Base-by-base conservation (phyloP, 208 protist species). In the Acanthamoeba sp. region DNA sequence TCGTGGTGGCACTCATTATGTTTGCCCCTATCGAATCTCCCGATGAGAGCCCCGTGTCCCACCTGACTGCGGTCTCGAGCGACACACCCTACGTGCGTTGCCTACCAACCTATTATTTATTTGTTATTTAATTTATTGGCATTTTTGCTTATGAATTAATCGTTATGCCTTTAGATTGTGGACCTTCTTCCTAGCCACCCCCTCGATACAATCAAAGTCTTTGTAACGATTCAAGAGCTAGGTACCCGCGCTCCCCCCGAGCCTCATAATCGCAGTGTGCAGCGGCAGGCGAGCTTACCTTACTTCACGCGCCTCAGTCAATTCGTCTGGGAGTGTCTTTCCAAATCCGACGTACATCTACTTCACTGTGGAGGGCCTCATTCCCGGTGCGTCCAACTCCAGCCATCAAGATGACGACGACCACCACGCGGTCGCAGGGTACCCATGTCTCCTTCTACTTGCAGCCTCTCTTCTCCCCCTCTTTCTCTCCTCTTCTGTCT, bases 161-260 rank as follows among this genome's bases (percentile, higher is more conserved):
- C 62, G 62, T 10, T n/a, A n/a, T 69, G 9, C 62, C 22, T 24
- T 1, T 2, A 80, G 71, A 50, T 80, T 24, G 71, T 80, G 1
- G 71, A 80, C 27, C 71, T 80, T 40, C 36, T 80, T n/a, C 71
- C 71, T 16, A 80, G 71, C 36, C 71, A 80, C 48, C 71, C 71
- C 22, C 71, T 80, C 32, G 71, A 80, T 24, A 80, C 71, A 4
- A 48, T 80, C 20, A 80, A 80, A 29, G 38, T 80, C 16, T 80
- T 50, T 32, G 71, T 45, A 12, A 80, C 71, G 71, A 80, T 80
- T 14, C 71, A 80, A 80, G 71, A 80, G 36, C 24, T 80, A 29
- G 71, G 71, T 80, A 32, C 40, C 18, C 10, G 40, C n/a, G 71
- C 29, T 24, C 71, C 0, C 0, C 36, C 16, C 24, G 12, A 42